Evolutionary conservation across 495 filamentous ascomycete genomes (phyloP), one percentile per base, ranked within the genome.

Genomic region (Tuber umbilicatum): DNA sequence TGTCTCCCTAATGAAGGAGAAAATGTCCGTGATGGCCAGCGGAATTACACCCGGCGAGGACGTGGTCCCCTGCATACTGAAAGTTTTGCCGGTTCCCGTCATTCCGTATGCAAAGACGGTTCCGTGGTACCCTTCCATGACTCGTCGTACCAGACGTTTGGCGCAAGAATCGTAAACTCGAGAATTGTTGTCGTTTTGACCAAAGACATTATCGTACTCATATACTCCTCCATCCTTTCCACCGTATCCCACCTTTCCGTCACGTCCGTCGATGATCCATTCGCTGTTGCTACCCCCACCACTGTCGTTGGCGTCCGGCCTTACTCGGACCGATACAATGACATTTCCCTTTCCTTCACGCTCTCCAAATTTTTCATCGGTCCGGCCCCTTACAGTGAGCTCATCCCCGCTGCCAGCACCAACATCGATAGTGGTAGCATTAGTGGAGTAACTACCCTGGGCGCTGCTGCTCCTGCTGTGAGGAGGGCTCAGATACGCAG

Each of bases 61-160:
- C 70, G 95, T 94, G 38, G 95, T 99, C 74, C 95, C 95, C 84
- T 99, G 95, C 95, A 99, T 99, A 68, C 94, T 97, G 79, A 97
- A 99, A 16, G 95, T 99, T 84, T 99, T 99, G 67, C 95, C 95
- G 3, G 95, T 99, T 60, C 95, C 95, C 37, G 95, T 99, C 96
- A 98, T 97, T 81, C 95, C 95, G 84, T 99, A 99, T 31, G 95
- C 95, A 81, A 99, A 99, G 23, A 99, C 95, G 1, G 95, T 99
- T 73, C 94, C 95, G 82, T 98, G 94, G 80, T 98, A 99, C 42
- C 95, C 95, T 86, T 99, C 94, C 95, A 99, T 99, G 31, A 99
- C 95, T 76, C 95, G 88, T 77, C 95, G 90, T 39, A 99, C 95
- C 43, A 99, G 86, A 43, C 95, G 91, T 84, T 98, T 98, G 37